Conservation (phyloP, 176 grass and related monocot species). For the Pharus latifolius region DNA sequence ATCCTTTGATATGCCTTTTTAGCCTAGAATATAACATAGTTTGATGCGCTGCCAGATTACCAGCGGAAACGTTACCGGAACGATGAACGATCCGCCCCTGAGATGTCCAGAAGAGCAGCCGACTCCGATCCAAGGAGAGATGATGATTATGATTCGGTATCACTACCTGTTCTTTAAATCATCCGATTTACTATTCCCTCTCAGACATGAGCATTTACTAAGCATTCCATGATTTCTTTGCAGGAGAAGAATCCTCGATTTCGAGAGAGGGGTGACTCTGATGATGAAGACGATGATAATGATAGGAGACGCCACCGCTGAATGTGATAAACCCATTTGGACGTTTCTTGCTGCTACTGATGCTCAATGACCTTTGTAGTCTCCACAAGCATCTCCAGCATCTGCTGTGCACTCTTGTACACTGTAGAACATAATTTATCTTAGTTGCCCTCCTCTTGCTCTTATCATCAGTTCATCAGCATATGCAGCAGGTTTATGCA, state of each 20-base stretch:
- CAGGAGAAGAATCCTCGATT: conserved; percentile 94
- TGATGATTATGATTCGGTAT: conserved; percentile 43
- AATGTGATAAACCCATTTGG: background rate
- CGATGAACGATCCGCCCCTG: conserved; percentile 25
- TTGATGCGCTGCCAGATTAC: conserved; percentile 43
- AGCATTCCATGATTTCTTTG: background rate
- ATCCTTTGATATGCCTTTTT: background rate
- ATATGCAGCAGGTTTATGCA: background rate
- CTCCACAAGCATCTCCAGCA: background rate
- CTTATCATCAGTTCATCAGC: background rate
- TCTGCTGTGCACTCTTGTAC: background rate
- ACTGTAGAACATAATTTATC: background rate
- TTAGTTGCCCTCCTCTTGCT: background rate
- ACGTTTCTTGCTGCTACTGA: background rate
- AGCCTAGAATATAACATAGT: background rate
- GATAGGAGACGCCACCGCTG: conserved; percentile 61
- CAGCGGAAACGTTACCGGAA: conserved; percentile 55
- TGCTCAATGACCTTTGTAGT: background rate
- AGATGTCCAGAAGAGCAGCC: conserved; percentile 38
- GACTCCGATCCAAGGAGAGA: conserved; percentile 57
- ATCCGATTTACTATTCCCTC: background rate
- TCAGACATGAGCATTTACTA: background rate
- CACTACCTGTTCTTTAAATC: background rate
- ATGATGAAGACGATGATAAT: conserved; percentile 71
- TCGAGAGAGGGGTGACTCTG: conserved; percentile 78